Conservation (phyloP, 2,329 filamentous ascomycete species). For the Diaporthe eres region DNA sequence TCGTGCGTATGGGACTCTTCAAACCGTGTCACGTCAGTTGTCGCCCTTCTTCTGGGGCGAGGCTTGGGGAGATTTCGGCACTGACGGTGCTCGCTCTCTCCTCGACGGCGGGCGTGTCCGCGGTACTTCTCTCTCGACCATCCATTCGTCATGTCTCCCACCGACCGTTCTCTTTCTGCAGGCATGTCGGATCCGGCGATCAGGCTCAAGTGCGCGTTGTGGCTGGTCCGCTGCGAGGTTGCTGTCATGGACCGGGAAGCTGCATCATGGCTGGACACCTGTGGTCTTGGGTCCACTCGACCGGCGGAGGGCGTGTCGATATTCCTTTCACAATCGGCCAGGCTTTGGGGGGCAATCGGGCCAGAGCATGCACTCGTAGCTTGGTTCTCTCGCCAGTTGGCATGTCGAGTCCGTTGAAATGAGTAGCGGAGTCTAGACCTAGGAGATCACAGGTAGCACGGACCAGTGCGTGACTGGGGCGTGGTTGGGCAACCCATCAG, state of each 20-base stretch:
- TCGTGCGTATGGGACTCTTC: neutral
- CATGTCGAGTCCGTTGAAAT: neutral
- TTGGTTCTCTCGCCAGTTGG: neutral
- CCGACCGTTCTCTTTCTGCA: neutral
- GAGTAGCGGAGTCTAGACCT: neutral
- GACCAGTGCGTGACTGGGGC: constrained; percentile 21
- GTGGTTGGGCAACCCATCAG: neutral
- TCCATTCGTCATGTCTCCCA: too few species aligned
- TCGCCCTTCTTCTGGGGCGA: neutral
- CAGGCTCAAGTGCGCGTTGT: neutral
- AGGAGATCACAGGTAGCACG: constrained; percentile 17
- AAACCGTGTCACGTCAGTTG: neutral
- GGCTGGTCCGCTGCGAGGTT: neutral
- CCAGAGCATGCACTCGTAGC: neutral
- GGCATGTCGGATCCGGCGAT: neutral
- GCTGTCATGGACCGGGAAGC: neutral
- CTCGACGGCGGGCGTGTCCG: neutral
- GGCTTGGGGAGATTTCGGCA: neutral
- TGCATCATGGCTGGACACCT: neutral
- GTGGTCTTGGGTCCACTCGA: neutral
- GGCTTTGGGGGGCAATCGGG: too few species aligned
- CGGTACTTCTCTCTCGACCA: neutral
- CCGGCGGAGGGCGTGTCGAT: neutral
- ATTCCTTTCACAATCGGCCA: neutral
- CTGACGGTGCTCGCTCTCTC: neutral